Evolutionary conservation across 768 basidiomycete genomes (phyloP).

Genomic region (Naganishia antarctica): DNA sequence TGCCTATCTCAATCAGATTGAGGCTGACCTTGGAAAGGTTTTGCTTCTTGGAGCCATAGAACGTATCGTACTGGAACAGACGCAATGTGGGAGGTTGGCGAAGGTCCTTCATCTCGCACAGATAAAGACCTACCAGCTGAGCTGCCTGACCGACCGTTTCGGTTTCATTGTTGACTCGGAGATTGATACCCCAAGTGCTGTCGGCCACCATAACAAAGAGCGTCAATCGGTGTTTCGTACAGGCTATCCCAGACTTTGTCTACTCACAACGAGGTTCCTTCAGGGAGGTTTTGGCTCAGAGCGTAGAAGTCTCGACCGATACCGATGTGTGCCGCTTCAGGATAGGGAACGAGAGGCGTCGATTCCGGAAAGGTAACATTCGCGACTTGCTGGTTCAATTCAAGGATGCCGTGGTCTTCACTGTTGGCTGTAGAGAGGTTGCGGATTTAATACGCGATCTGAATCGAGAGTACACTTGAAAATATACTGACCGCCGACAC

Average conservation of each 20-base stretch:
- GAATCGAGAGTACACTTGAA: no score
- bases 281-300: slow-evolving; percentile 27
- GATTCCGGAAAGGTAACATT: slow-evolving; percentile 29
- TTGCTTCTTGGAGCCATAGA: slow-evolving; percentile 13
- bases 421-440: slow-evolving; percentile 23
- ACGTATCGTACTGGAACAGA: slow-evolving; percentile 16
- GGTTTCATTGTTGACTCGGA: slow-evolving; percentile 16
- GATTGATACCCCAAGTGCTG: slow-evolving; percentile 26
- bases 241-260: background rate
- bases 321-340: slow-evolving; percentile 29
- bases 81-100: background rate
- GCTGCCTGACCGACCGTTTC: slow-evolving; percentile 29
- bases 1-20: slow-evolving; percentile 29
- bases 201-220: background rate
- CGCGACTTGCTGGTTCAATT: slow-evolving; percentile 21
- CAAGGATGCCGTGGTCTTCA: slow-evolving; percentile 29
- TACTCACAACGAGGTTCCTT: slow-evolving; percentile 30
- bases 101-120: no score
- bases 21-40: slow-evolving; percentile 5
- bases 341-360: slow-evolving; percentile 22
- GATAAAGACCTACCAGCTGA: slow-evolving; percentile 15
- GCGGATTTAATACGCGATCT: no score
- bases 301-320: slow-evolving; percentile 33
- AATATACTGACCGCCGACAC: slow-evolving; percentile 29
- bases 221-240: background rate